Evolutionary conservation across 2,329 filamentous ascomycete genomes (phyloP), one percentile per base, ranked within the genome.

Genomic region (Lasiodiplodia citricola): DNA sequence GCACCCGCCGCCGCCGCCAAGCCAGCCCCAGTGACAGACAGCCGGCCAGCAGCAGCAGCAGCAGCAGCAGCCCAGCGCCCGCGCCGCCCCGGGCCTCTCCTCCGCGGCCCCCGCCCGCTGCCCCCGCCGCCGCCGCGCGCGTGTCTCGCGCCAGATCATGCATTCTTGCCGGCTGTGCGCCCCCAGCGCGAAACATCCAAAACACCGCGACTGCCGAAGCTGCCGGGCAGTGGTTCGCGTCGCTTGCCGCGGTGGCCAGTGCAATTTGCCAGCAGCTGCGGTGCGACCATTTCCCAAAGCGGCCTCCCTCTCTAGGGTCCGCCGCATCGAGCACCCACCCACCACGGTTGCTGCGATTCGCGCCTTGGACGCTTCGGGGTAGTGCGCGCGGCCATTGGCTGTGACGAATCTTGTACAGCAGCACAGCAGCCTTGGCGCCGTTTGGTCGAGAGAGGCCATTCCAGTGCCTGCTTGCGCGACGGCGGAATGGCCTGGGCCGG

Each of bases 401-500:
- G 6, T 66, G 63, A 54, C 63, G 63, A 66, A 41, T 62, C 56
- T 41, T 47, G 50, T 37, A 56, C 63, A 56, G 44, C 66, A 56
- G 58, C 35, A 68, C 58, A 57, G 31, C 51, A 63, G 58, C 28
- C 67, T 68, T 68, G 67, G 67, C 67, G 47, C 67, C 67, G 67
- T 68, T 64, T 68, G 60, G 44, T 56, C 37, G 31, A 57, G 58
- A 57, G 58, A 10, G 31, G 51, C 41, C 67, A 68, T 68, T 68
- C 67, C 67, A 68, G 67, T 68, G 52, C 67, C 67, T 58, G 52
- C 57, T 63, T 63, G 52, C 58, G 50, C 50, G 51, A 68, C 66
- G 31, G 14, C 55, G 67, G 67, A 68, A 68, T 68, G 67, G 67
- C 57, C 60, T 47, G 23, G 31, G n/a, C 56, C 51, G 18, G 58